phyloP scores from a whole-genome alignment of 768 basidiomycete species.

The Lactarius vividus region DNA sequence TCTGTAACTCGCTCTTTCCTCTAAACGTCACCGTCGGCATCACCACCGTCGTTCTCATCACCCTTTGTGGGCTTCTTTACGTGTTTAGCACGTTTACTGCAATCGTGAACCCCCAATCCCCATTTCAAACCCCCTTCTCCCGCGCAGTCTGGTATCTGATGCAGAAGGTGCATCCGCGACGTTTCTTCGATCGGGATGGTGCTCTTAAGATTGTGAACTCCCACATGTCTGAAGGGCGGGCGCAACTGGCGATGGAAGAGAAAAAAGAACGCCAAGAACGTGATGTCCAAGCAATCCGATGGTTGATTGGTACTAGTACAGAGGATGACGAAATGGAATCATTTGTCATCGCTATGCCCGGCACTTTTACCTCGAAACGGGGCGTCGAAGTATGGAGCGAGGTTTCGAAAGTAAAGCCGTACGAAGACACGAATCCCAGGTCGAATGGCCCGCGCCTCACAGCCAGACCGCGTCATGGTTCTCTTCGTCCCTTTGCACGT shows the following conservation, averaged over 20 bases:
- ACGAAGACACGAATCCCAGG: neutral
- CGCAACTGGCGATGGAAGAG: neutral
- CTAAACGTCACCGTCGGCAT: neutral
- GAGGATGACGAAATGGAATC: conserved; percentile 1
- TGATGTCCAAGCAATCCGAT: neutral
- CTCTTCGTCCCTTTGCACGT: neutral
- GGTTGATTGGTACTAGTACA: neutral
- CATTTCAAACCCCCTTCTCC: neutral
- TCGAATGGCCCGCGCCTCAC: no score
- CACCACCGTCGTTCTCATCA: neutral
- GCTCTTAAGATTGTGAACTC: neutral
- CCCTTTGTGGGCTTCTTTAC: neutral
- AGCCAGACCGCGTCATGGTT: neutral
- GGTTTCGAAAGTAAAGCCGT: neutral
- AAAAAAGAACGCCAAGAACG: neutral
- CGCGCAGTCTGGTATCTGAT: neutral
- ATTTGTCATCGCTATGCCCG: neutral
- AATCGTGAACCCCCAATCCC: neutral
- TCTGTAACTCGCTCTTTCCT: neutral
- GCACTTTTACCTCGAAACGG: neutral
- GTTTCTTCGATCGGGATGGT: neutral
- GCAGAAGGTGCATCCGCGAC: neutral
- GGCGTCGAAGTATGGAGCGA: neutral
- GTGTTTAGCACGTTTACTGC: neutral
- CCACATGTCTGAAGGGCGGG: neutral